phyloP scores from a whole-genome alignment of 164 flowering plant genomes.

The Macadamia integrifolia region DNA sequence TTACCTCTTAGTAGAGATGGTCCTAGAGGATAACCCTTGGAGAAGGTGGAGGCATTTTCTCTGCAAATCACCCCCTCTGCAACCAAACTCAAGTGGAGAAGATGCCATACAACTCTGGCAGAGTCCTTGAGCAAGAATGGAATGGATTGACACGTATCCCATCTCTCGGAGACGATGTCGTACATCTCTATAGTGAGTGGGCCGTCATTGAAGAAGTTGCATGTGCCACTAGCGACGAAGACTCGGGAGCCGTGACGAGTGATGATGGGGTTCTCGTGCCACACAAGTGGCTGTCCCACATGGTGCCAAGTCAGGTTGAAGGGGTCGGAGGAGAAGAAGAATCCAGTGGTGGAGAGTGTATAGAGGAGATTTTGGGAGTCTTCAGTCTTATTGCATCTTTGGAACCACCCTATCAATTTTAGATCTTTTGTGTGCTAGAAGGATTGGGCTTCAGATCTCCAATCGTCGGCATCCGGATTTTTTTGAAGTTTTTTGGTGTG shows the following conservation, averaged over 20 bases:
- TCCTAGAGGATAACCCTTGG: no score
- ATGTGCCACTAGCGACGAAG: conserved; percentile 63
- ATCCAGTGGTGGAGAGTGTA: conserved; percentile 34
- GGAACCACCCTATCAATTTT: no score
- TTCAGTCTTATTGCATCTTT: no score
- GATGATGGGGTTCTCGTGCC: conserved; percentile 67
- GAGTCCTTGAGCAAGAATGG: conserved; percentile 44
- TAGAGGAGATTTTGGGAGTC: conserved; percentile 36
- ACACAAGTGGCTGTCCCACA: conserved; percentile 34
- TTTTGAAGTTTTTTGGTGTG: no score
- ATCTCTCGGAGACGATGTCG: conserved; percentile 25
- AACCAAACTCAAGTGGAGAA: no score
- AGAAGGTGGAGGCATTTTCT: no score
- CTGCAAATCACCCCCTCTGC: no score
- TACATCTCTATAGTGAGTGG: conserved; percentile 59
- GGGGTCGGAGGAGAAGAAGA: conserved; percentile 51
- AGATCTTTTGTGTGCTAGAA: no score
- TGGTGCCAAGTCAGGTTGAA: conserved; percentile 46
- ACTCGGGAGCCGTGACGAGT: conserved; percentile 42
- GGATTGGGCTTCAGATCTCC: no score
- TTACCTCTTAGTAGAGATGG: no score
- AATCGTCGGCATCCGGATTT: no score
- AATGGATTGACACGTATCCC: conserved; percentile 53
- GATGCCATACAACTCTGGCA: conserved; percentile 2
- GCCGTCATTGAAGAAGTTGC: conserved; percentile 53